phyloP scores from a whole-genome alignment of 2,329 filamentous ascomycete genomes.

The Fusarium lateritium region DNA sequence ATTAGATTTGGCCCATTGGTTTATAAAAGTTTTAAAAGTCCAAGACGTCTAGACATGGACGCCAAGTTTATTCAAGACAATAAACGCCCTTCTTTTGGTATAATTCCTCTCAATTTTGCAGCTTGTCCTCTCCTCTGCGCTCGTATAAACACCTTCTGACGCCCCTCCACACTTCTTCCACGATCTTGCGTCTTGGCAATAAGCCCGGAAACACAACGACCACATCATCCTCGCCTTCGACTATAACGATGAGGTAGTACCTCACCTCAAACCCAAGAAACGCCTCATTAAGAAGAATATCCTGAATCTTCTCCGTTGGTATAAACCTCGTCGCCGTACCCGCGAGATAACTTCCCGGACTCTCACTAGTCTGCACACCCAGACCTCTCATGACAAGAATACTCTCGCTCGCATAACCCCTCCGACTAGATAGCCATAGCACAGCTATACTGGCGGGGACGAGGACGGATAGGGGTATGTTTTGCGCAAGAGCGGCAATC shows the following conservation, averaged over 20 bases:
- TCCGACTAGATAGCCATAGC: slow-evolving; percentile 62
- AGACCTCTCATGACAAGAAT: slow-evolving; percentile 90
- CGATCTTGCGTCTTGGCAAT: slow-evolving; percentile 79
- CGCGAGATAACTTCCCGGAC: slow-evolving; percentile 72
- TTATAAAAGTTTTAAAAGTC: slow-evolving; percentile 18
- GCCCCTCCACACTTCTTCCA: slow-evolving; percentile 93
- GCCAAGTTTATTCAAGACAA: slow-evolving; percentile 8
- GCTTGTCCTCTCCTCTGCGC: slow-evolving; percentile 53
- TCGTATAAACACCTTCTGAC: slow-evolving; percentile 85
- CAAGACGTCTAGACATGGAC: slow-evolving; percentile 9
- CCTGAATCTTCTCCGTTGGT: slow-evolving; percentile 90
- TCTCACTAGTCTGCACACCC: slow-evolving; percentile 88
- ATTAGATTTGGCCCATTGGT: slow-evolving; percentile 9
- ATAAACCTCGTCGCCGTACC: slow-evolving; percentile 73
- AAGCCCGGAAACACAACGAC: slow-evolving; percentile 95
- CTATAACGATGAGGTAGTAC: slow-evolving; percentile 91
- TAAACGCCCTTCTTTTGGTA: slow-evolving; percentile 20
- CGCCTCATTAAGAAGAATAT: slow-evolving; percentile 95
- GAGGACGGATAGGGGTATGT: slow-evolving; percentile 58
- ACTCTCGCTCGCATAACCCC: slow-evolving; percentile 78
- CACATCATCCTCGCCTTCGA: slow-evolving; percentile 88
- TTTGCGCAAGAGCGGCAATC: slow-evolving; percentile 53
- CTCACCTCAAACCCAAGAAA: slow-evolving; percentile 92
- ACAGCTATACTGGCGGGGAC: slow-evolving; percentile 55
- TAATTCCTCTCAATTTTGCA: slow-evolving; percentile 27